phyloP scores from a whole-genome alignment of 2,329 filamentous ascomycete species.

The Knoxdaviesia capensis region DNA sequence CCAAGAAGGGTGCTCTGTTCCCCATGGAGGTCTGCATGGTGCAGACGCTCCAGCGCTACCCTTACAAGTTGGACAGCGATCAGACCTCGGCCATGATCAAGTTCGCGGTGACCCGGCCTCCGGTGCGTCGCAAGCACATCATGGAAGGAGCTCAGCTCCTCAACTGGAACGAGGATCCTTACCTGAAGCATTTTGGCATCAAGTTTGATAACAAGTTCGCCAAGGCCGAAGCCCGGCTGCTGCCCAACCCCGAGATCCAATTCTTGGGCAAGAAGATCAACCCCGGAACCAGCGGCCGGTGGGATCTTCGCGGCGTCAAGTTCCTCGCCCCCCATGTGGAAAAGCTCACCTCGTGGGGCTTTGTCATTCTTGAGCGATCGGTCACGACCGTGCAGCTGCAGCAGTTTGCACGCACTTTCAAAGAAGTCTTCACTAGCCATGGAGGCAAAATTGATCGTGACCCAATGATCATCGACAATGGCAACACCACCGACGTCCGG shows the following conservation, averaged over 20 bases:
- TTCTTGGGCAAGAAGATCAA: conserved; percentile 37
- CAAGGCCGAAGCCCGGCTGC: conserved; percentile 45
- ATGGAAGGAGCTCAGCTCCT: conserved; percentile 44
- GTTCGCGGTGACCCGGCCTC: conserved; percentile 66
- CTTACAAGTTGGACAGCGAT: conserved; percentile 36
- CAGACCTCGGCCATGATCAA: conserved; percentile 82
- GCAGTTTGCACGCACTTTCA: conserved; percentile 21
- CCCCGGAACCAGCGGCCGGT: conserved; percentile 52
- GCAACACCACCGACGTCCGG: conserved; percentile 10
- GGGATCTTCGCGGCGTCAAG: conserved; percentile 66
- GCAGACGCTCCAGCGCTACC: conserved; percentile 35
- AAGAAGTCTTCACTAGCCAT: conserved; percentile 23
- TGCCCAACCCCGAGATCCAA: conserved; percentile 50
- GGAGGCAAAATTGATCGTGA: conserved; percentile 22
- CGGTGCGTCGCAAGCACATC: conserved; percentile 47
- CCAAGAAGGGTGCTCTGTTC: conserved; percentile 26
- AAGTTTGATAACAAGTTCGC: conserved; percentile 45
- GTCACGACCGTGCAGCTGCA: conserved; percentile 17
- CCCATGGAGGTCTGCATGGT: conserved; percentile 41
- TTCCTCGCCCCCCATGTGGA: conserved; percentile 46
- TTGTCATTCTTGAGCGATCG: conserved; percentile 43
- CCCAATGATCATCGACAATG: conserved; percentile 14
- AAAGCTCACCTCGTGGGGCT: conserved; percentile 52
- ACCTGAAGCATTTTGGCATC: conserved; percentile 55
- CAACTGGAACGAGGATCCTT: conserved; percentile 46